These are phyloP conservation scores for Thymus mandschuricus DNA, from an alignment of 257 asterid genomes.

Conservation along the genomic window DNA sequence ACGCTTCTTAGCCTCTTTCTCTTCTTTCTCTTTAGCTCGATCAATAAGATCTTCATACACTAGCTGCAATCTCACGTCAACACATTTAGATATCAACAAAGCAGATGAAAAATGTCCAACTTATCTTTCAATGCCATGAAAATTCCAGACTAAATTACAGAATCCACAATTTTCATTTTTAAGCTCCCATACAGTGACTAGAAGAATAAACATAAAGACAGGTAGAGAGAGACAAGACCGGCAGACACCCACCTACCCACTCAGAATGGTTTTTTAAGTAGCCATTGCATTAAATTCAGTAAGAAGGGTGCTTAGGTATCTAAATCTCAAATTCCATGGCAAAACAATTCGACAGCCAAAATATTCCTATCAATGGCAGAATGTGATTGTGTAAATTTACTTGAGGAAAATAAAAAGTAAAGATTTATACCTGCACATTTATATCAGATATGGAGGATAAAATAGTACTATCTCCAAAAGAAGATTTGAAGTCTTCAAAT, in stretches of 20 bases:
- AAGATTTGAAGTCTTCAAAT: constrained; percentile 73
- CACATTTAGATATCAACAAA: constrained; percentile 16
- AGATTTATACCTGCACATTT: constrained; percentile 68
- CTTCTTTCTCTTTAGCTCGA: constrained; percentile 97
- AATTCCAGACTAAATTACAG: not conserved
- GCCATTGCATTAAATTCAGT: too few species aligned
- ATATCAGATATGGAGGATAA: constrained; percentile 63
- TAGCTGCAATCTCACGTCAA: constrained; percentile 60
- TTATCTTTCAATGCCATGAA: constrained; percentile 1
- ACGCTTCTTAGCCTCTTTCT: constrained; percentile 89
- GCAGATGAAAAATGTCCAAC: constrained; percentile 5
- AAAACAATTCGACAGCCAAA: not conserved
- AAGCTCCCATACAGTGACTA: not conserved
- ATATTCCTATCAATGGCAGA: not conserved
- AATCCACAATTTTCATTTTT: not conserved
- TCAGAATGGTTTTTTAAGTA: not conserved
- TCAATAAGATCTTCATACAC: constrained; percentile 82
- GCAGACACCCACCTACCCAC: too few species aligned
- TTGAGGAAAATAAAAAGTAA: constrained; percentile 13
- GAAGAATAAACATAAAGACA: not conserved
- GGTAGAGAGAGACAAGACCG: not conserved
- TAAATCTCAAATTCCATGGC: not conserved
- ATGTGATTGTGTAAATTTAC: constrained; percentile 1
- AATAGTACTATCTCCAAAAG: constrained; percentile 50
- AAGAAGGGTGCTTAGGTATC: too few species aligned